Evolutionary conservation across 163 green algal species (phyloP).

Genomic region (Botryococcus braunii): DNA sequence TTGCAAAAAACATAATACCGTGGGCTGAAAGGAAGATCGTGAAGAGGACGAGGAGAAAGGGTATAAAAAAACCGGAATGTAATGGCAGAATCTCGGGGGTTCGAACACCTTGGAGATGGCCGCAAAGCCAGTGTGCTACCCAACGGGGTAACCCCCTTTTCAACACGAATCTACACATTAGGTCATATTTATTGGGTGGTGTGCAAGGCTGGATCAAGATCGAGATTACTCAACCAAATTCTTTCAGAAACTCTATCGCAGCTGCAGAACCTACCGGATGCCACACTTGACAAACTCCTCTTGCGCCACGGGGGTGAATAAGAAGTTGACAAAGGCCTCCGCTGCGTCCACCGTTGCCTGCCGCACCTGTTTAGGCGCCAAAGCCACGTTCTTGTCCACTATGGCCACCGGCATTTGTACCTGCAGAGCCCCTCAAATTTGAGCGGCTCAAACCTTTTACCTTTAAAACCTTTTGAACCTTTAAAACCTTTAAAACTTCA

Average conservation of each 20-base stretch:
- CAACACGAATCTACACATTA: background rate
- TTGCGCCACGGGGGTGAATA: slow-evolving; percentile 57
- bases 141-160: too few relatives aligned
- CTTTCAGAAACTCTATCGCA: background rate
- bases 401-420: slow-evolving; percentile 44
- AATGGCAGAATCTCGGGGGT: too few relatives aligned
- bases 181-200: background rate
- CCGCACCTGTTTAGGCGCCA: slow-evolving; percentile 6
- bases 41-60: too few relatives aligned
- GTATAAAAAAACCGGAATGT: too few relatives aligned
- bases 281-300: slow-evolving; percentile 61
- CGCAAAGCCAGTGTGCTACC: too few relatives aligned
- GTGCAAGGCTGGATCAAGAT: background rate
- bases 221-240: background rate
- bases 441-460: too few relatives aligned
- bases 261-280: slow-evolving; percentile 34
- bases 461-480: too few relatives aligned
- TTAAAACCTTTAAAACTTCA: too few relatives aligned
- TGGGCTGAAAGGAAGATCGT: too few relatives aligned
- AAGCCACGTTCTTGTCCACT: slow-evolving; percentile 38
- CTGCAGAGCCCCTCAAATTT: slow-evolving; percentile 15
- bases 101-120: too few relatives aligned
- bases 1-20: too few relatives aligned
- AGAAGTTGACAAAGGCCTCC: slow-evolving; percentile 57
- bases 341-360: slow-evolving; percentile 38